Conservation (phyloP, 768 basidiomycete genomes). For the Naematelia aurantialba region DNA sequence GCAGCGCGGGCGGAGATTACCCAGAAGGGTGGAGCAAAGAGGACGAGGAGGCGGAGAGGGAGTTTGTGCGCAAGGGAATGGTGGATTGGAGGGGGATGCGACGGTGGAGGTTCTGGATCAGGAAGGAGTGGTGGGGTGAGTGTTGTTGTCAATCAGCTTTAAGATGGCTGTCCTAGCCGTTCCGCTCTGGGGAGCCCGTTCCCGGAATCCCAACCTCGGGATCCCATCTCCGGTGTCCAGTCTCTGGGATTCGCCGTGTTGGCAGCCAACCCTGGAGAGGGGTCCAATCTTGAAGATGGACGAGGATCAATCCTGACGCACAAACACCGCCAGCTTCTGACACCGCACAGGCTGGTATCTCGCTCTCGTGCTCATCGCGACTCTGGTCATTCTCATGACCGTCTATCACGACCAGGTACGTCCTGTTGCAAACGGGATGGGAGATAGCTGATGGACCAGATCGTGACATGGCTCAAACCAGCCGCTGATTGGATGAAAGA, state of each 20-base stretch:
- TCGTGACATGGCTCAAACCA: slow-evolving; percentile 67
- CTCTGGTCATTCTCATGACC: slow-evolving; percentile 36
- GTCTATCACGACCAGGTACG: slow-evolving; percentile 41
- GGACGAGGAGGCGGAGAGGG: slow-evolving; percentile 41
- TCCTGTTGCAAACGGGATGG: not conserved
- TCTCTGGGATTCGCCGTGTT: too few species aligned
- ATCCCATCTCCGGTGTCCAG: not conserved
- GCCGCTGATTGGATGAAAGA: slow-evolving; percentile 63
- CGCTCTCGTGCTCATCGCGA: slow-evolving; percentile 20
- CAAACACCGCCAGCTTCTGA: too few species aligned
- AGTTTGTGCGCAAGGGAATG: slow-evolving; percentile 41
- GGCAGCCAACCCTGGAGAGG: too few species aligned
- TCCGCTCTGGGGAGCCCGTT: too few species aligned
- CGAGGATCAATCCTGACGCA: too few species aligned
- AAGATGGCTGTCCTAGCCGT: too few species aligned
- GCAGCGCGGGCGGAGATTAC: slow-evolving; percentile 11
- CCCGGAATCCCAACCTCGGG: not conserved
- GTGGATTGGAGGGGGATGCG: slow-evolving; percentile 42
- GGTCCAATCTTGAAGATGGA: too few species aligned
- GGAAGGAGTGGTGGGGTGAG: slow-evolving; percentile 48
- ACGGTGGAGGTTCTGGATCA: slow-evolving; percentile 47
- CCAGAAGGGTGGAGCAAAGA: slow-evolving; percentile 31
- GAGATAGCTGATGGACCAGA: slow-evolving; percentile 57
- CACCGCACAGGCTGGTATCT: slow-evolving; percentile 31
- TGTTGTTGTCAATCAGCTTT: not conserved